These are phyloP conservation scores for Populus pruinosa DNA, from an alignment of 345 rosid species.

Conservation along the genomic window DNA sequence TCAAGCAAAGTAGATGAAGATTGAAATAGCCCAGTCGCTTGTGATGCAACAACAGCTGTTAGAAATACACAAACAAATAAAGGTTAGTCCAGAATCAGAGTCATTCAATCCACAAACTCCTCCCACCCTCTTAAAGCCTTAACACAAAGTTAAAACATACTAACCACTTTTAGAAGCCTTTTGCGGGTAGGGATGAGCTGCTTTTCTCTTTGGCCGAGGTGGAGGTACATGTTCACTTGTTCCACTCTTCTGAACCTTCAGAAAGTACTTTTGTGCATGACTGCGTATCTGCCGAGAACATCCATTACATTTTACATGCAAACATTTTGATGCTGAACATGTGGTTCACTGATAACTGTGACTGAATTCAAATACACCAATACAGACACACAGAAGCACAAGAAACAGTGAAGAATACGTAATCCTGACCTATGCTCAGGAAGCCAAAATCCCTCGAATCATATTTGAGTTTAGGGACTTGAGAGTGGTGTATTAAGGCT, in stretches of 20 bases:
- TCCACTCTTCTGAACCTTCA: constrained; percentile 89
- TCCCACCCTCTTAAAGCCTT: neutral
- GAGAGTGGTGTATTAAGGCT: neutral
- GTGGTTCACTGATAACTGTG: neutral
- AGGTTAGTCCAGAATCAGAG: constrained; percentile 19
- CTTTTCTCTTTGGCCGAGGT: constrained; percentile 95
- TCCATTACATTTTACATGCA: constrained; percentile 3
- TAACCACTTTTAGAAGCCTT: constrained; percentile 73
- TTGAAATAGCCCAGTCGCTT: constrained; percentile 39
- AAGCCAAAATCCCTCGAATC: neutral
- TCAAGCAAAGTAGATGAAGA: constrained; percentile 50
- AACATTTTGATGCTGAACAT: neutral
- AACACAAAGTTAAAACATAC: neutral
- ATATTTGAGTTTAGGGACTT: neutral
- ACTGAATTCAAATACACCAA: constrained; percentile 1
- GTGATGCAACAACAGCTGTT: constrained; percentile 48
- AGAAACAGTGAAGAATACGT: neutral
- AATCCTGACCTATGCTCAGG: neutral
- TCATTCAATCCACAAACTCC: neutral
- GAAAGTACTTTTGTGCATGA: constrained; percentile 92
- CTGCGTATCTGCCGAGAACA: constrained; percentile 73
- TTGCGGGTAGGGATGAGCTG: constrained; percentile 90
- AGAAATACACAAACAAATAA: neutral
- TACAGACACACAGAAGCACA: neutral
- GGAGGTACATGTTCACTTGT: constrained; percentile 87